Evolutionary conservation across 306 rosid genomes (phyloP), one percentile per base, ranked within the genome.

Genomic region (Senna tora): DNA sequence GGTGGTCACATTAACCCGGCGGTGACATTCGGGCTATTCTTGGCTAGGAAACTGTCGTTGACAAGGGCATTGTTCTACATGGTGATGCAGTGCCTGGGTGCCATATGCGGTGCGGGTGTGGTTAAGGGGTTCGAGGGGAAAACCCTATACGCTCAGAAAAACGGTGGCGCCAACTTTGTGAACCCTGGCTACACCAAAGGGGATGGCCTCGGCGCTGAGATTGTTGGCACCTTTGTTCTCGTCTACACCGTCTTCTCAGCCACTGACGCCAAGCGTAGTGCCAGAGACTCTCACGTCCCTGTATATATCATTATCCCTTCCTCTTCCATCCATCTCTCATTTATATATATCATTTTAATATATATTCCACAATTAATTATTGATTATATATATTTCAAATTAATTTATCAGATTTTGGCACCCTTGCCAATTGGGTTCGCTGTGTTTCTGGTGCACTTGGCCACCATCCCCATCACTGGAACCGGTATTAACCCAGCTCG

Each of bases 371-470:
- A n/a, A n/a, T n/a, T n/a, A n/a, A n/a, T n/a, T n/a, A n/a, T n/a
- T n/a, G n/a, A n/a, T n/a, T n/a, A n/a, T n/a, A n/a, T n/a, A n/a
- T n/a, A n/a, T n/a, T n/a, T n/a, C n/a, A n/a, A n/a, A n/a, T n/a
- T n/a, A n/a, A n/a, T n/a, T n/a, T n/a, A 50, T 21, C 73, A 93
- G 98, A 83, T 88, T 77, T 88, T 92, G 89, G 98, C 98, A 4
- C 98, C 96, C 5, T 65, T 93, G 76, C 98, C 98, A 14, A 93
- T 93, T 78, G 98, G 98, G 78, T 93, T 93, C 33, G 85, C 82
- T 39, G 85, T 81, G 19, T 81, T 81, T 65, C 69, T 82, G 83
- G 86, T 82, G 14, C 86, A 82, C 55, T 70, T 82, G 86, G 86
- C 86, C n/a, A 82, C 86, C 42, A 82, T 82, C 61, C 86, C 86